These are phyloP conservation scores for Cyclotella kingstonii DNA, from an alignment of 108 stramenopile genomes.

Conservation along the genomic window DNA sequence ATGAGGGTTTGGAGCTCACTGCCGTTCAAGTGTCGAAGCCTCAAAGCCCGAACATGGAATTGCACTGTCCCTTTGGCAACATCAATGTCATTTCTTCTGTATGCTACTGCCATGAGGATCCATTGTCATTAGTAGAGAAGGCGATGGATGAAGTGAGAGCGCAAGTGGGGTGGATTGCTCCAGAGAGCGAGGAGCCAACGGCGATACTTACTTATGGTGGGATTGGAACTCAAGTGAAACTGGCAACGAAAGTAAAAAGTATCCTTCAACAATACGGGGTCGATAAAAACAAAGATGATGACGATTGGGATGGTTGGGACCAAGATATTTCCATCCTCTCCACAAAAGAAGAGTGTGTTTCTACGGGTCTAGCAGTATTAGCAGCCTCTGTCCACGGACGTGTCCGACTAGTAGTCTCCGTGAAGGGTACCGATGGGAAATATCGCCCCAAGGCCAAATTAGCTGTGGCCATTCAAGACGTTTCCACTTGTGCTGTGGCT, in stretches of 20 bases:
- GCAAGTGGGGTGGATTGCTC: constrained; percentile 54
- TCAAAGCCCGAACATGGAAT: constrained; percentile 27
- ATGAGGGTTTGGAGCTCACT: constrained; percentile 34
- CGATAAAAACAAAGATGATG: constrained; percentile 29
- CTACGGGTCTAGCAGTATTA: constrained; percentile 67
- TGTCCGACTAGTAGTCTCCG: constrained; percentile 39
- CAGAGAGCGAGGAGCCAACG: constrained; percentile 69
- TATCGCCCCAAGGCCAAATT: constrained; percentile 56
- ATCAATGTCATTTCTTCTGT: constrained; percentile 30
- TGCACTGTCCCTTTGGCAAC: constrained; percentile 43
- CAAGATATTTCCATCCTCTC: constrained; percentile 53
- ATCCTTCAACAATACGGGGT: constrained; percentile 41
- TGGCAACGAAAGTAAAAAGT: constrained; percentile 34
- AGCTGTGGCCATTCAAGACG: constrained; percentile 66
- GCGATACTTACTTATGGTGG: constrained; percentile 72
- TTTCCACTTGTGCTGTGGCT: constrained; percentile 73
- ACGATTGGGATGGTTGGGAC: constrained; percentile 62
- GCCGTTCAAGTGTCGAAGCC: constrained; percentile 37
- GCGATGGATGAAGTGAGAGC: constrained; percentile 56
- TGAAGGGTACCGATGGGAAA: constrained; percentile 48
- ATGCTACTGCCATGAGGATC: constrained; percentile 36
- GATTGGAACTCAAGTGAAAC: constrained; percentile 41
- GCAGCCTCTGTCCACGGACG: constrained; percentile 79
- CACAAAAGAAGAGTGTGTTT: constrained; percentile 60
- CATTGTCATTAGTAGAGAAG: constrained; percentile 46